phyloP scores from a whole-genome alignment of 1,284 basidiomycete species.

The Apiotrichum mycotoxinovorans region DNA sequence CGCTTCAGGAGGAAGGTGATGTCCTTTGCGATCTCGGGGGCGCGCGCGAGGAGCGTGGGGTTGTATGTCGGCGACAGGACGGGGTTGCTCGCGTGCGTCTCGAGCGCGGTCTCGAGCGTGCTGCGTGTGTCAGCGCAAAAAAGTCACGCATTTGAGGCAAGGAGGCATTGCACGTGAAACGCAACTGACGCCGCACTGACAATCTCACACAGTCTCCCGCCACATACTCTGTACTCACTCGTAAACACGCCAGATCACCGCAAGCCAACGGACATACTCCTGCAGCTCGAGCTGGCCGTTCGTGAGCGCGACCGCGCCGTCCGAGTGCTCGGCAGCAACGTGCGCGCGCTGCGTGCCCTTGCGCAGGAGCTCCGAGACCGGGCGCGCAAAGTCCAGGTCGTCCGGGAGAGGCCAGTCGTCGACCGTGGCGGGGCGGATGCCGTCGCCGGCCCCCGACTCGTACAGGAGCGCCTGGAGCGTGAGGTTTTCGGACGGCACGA shows the following conservation, averaged over 20 bases:
- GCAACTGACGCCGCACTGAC: too few relatives aligned
- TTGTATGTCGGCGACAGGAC: slow-evolving; percentile 67
- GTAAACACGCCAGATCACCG: slow-evolving; percentile 75
- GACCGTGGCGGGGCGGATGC: slow-evolving; percentile 12
- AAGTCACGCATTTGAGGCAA: neutral
- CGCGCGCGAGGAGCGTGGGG: slow-evolving; percentile 63
- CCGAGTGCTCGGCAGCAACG: slow-evolving; percentile 60
- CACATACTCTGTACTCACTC: slow-evolving; percentile 60
- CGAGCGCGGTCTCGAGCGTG: slow-evolving; percentile 63
- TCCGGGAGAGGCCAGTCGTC: slow-evolving; percentile 30
- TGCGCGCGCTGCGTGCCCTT: slow-evolving; percentile 62
- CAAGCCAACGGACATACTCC: slow-evolving; percentile 67
- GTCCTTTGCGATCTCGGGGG: slow-evolving; percentile 60
- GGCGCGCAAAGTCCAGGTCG: slow-evolving; percentile 42
- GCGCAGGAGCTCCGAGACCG: slow-evolving; percentile 53
- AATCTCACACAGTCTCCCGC: too few relatives aligned
- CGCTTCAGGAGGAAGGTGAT: slow-evolving; percentile 61
- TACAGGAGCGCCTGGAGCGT: slow-evolving; percentile 10
- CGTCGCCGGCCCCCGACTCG: slow-evolving; percentile 11
- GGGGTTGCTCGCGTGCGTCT: slow-evolving; percentile 60
- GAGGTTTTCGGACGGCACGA: slow-evolving; percentile 2
- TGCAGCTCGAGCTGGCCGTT: slow-evolving; percentile 61
- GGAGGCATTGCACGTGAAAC: neutral
- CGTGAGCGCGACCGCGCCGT: slow-evolving; percentile 60
- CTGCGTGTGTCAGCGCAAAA: slow-evolving; percentile 42